A percentile compares a stretch with the other conserved stretches of the same genome.
These are phyloP conservation scores for Fraxinus latifolia DNA, from an alignment of 305 asterid species.

Conservation along the genomic window DNA sequence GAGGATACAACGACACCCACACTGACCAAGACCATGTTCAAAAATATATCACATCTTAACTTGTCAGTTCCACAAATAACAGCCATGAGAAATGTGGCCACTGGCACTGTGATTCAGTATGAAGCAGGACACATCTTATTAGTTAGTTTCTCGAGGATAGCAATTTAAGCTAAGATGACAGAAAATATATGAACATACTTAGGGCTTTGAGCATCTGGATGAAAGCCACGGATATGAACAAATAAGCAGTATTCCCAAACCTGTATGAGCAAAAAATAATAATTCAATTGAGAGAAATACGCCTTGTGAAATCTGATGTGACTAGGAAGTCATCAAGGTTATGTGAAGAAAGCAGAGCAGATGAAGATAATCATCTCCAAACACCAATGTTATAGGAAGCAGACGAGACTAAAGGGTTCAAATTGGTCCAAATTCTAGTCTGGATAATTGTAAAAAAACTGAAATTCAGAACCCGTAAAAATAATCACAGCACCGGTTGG, in stretches of 20 bases:
- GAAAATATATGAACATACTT: slow-evolving; percentile 48
- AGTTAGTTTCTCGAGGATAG: slow-evolving; percentile 28
- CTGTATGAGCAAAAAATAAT: slow-evolving; percentile 39
- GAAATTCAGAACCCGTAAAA: not conserved
- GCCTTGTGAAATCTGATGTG: slow-evolving; percentile 8
- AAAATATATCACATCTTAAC: slow-evolving; percentile 77
- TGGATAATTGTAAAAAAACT: not conserved
- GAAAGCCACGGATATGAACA: slow-evolving; percentile 92
- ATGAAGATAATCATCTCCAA: not conserved
- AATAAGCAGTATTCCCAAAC: slow-evolving; percentile 89
- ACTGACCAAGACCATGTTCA: slow-evolving; percentile 96
- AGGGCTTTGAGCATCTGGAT: slow-evolving; percentile 99
- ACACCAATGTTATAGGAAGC: not conserved
- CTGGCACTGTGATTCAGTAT: slow-evolving; percentile 81
- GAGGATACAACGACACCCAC: slow-evolving; percentile 94
- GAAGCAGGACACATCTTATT: slow-evolving; percentile 27
- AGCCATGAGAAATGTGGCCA: slow-evolving; percentile 94
- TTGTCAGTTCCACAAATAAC: slow-evolving; percentile 93
- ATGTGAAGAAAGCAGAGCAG: not conserved
- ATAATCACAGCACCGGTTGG: not conserved
- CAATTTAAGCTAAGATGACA: slow-evolving; percentile 16
- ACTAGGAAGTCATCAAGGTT: not conserved
- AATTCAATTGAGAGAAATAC: slow-evolving; percentile 18
- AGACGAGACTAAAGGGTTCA: not conserved
- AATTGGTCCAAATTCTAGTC: not conserved